These are phyloP conservation scores for Piper betle DNA, from an alignment of 164 flowering plant species.

Conservation along the genomic window DNA sequence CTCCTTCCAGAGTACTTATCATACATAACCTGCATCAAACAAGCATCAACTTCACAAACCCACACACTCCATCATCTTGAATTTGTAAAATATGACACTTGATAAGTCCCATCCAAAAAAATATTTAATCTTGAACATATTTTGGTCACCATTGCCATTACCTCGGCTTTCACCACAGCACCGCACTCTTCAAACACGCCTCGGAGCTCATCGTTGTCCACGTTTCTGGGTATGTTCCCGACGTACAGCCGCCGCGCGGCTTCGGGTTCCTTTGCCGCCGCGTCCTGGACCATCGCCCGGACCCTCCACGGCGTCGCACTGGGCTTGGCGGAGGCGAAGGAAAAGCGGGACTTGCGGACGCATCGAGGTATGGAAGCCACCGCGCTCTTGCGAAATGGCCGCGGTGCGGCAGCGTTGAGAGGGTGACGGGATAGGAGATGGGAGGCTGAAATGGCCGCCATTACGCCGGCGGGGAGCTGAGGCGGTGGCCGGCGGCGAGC, in stretches of 20 bases:
- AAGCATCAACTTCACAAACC: background rate
- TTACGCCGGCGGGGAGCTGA: constrained; percentile 1
- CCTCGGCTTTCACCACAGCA: constrained; percentile 87
- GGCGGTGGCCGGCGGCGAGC: background rate
- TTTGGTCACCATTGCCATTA: constrained; percentile 7
- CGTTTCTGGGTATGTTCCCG: constrained; percentile 75
- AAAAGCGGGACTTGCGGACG: constrained; percentile 2
- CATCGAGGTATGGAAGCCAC: background rate
- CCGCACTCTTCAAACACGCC: constrained; percentile 62
- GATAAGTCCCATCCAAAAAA: background rate
- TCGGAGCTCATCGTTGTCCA: constrained; percentile 41
- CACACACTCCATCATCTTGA: too few species aligned
- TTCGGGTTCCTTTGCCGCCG: constrained; percentile 22
- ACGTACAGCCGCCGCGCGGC: constrained; percentile 55
- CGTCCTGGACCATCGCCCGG: constrained; percentile 34
- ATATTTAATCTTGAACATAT: background rate
- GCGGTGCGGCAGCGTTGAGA: constrained; percentile 1
- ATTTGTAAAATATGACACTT: too few species aligned
- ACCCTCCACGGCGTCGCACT: constrained; percentile 10
- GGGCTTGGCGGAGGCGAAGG: constrained; percentile 5
- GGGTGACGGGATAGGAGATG: constrained; percentile 15
- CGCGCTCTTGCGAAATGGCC: too few species aligned
- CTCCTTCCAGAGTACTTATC: constrained; percentile 84
- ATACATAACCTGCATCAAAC: constrained; percentile 61
- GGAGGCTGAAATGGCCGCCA: constrained; percentile 27